A percentile compares a stretch with the other conserved stretches of the same genome.
Evolutionary conservation across 2,329 filamentous ascomycete species (phyloP).

Genomic region (Pleoardoris graminearum): DNA sequence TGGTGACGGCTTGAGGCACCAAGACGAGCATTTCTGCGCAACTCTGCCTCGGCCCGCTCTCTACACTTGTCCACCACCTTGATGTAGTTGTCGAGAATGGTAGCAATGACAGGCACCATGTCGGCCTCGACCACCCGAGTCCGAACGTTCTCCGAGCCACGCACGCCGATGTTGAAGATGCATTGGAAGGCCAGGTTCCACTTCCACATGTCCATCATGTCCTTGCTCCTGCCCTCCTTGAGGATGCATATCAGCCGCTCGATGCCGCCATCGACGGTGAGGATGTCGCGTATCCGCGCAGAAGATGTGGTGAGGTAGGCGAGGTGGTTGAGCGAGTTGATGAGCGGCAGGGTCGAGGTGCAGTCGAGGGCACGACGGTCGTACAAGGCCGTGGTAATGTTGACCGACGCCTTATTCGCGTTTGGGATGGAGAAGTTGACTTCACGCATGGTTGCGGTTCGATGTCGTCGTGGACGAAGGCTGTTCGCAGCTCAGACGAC

Average conservation of each 20-base stretch:
- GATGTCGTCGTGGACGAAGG: conserved; percentile 18
- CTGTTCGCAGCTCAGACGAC: conserved; percentile 15
- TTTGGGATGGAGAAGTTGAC: conserved; percentile 99
- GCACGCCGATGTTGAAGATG: conserved; percentile 96
- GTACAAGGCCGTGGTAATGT: conserved; percentile 97
- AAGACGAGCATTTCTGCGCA: conserved; percentile 61
- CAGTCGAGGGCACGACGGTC: conserved; percentile 97
- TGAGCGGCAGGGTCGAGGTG: conserved; percentile 94
- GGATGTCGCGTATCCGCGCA: conserved; percentile 93
- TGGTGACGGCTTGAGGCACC: conserved; percentile 45
- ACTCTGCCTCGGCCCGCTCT: conserved; percentile 80
- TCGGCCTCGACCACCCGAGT: conserved; percentile 97
- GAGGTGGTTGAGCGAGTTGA: conserved; percentile 98
- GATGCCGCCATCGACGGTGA: conserved; percentile 98
- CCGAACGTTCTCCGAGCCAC: conserved; percentile 90
- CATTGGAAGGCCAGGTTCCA: conserved; percentile 99
- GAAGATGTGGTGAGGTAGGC: conserved; percentile 98
- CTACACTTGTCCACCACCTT: conserved; percentile 91
- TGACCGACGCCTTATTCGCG: conserved; percentile 98
- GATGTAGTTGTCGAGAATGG: conserved; percentile 97
- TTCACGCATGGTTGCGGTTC: conserved; percentile 79
- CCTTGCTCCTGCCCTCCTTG: conserved; percentile 94
- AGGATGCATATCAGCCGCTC: conserved; percentile 96
- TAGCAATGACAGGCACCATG: conserved; percentile 98
- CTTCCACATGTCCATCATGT: conserved; percentile 99